Percentiles rank a stretch among this genome's conserved stretches.
These are phyloP conservation scores for Rhodotorula sphaerocarpa DNA, from an alignment of 768 basidiomycete genomes.

Conservation along the genomic window DNA sequence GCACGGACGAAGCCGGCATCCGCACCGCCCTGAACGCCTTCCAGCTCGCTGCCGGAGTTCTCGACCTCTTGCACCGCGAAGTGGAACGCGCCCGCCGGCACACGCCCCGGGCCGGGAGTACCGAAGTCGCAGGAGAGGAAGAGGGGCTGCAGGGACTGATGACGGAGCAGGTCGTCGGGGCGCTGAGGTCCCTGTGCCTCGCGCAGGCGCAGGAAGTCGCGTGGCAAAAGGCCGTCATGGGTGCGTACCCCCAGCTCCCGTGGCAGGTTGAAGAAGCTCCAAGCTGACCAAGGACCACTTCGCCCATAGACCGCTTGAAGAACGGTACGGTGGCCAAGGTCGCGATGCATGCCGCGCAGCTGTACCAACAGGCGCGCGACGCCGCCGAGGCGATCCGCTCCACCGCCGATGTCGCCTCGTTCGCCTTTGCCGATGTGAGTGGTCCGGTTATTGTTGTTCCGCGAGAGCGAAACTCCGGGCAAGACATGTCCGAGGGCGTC, in stretches of 20 bases:
- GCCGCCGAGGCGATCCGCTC: background rate
- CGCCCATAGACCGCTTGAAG: slow-evolving; percentile 57
- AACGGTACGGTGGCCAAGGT: slow-evolving; percentile 76
- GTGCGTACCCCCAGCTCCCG: slow-evolving; percentile 47
- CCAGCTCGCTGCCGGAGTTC: slow-evolving; percentile 51
- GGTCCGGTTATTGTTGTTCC: no score
- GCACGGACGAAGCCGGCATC: slow-evolving; percentile 65
- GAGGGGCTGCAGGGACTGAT: background rate
- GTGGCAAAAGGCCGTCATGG: slow-evolving; percentile 83
- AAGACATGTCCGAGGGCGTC: no score
- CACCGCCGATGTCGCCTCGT: background rate
- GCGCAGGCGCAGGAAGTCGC: slow-evolving; percentile 95
- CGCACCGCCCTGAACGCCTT: slow-evolving; percentile 65
- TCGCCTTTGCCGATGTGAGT: slow-evolving; percentile 1
- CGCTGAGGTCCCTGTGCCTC: slow-evolving; percentile 68
- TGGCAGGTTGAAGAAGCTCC: background rate
- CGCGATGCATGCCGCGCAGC: slow-evolving; percentile 60
- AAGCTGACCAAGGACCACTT: no score
- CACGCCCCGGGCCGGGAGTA: no score
- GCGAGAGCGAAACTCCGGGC: no score
- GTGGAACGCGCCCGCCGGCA: no score
- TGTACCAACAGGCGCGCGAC: slow-evolving; percentile 53
- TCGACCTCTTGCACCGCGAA: background rate
- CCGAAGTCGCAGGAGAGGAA: no score
- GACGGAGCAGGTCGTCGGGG: slow-evolving; percentile 44